phyloP scores from a whole-genome alignment of 1,284 basidiomycete species.

The Microbotryum intermedium region DNA sequence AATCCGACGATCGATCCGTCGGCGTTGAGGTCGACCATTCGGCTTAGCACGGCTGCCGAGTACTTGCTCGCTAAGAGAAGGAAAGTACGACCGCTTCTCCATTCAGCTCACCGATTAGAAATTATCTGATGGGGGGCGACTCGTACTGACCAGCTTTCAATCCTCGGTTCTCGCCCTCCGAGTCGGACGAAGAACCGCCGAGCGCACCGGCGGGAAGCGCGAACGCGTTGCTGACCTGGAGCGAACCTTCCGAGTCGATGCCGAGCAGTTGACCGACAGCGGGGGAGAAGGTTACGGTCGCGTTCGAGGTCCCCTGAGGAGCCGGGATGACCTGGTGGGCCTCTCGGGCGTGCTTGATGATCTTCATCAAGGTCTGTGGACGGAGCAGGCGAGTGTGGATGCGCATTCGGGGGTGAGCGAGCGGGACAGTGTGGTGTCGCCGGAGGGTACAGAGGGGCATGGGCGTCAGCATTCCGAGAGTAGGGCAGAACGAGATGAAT shows the following conservation, averaged over 20 bases:
- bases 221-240: slow-evolving; percentile 90
- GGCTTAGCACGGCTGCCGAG: slow-evolving; percentile 74
- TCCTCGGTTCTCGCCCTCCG: slow-evolving; percentile 64
- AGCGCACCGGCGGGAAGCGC: slow-evolving; percentile 53
- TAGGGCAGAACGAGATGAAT: too few species aligned
- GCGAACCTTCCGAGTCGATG: slow-evolving; percentile 78
- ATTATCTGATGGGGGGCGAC: slow-evolving; percentile 1
- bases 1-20: slow-evolving; percentile 94
- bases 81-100: slow-evolving; percentile 2
- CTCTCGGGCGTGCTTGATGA: slow-evolving; percentile 61
- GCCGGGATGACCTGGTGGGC: slow-evolving; percentile 32
- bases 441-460: too few species aligned
- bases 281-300: slow-evolving; percentile 55
- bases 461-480: too few species aligned
- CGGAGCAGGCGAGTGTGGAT: background rate
- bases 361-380: slow-evolving; percentile 76
- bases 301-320: slow-evolving; percentile 47
- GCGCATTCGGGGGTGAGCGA: background rate
- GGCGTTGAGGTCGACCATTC: slow-evolving; percentile 81
- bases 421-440: background rate
- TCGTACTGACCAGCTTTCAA: slow-evolving; percentile 44
- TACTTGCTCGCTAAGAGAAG: slow-evolving; percentile 44
- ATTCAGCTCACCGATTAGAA: background rate
- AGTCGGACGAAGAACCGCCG: slow-evolving; percentile 42
- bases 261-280: slow-evolving; percentile 76